phyloP scores from a whole-genome alignment of 2,329 filamentous ascomycete genomes.

The Penicillium sp. region DNA sequence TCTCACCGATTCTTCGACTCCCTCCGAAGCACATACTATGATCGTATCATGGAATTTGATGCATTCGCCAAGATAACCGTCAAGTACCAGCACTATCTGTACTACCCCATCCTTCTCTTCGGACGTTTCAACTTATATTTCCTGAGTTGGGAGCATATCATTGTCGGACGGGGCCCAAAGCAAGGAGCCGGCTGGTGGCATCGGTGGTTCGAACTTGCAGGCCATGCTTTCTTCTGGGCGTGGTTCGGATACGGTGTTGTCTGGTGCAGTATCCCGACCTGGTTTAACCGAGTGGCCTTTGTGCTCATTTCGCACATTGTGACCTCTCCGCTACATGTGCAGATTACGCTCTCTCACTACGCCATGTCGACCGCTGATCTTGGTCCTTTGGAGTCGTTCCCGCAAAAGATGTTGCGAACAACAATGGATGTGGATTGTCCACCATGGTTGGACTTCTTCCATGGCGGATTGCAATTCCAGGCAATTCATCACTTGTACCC shows the following conservation, averaged over 20 bases:
- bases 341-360: constrained; percentile 90
- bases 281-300: constrained; percentile 68
- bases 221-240: constrained; percentile 77
- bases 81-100: constrained; percentile 73
- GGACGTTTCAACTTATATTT: constrained; percentile 85
- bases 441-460: constrained; percentile 81
- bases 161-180: constrained; percentile 67
- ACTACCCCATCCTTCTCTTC: constrained; percentile 76
- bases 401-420: constrained; percentile 84
- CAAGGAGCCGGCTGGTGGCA: constrained; percentile 81
- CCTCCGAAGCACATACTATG: constrained; percentile 77
- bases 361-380: constrained; percentile 87
- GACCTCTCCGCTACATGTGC: constrained; percentile 78
- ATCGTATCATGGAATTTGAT: constrained; percentile 75
- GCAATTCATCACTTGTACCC: constrained; percentile 83
- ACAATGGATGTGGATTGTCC: constrained; percentile 92
- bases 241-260: constrained; percentile 80
- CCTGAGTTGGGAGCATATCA: constrained; percentile 76
- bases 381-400: constrained; percentile 78
- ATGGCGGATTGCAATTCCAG: constrained; percentile 86
- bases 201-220: constrained; percentile 71
- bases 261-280: constrained; percentile 69
- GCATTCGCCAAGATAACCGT: constrained; percentile 67
- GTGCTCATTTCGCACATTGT: constrained; percentile 77
- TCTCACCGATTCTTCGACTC: constrained; percentile 76